phyloP scores from a whole-genome alignment of 805 yeast species.

The Cyberlindnera meyerae region DNA sequence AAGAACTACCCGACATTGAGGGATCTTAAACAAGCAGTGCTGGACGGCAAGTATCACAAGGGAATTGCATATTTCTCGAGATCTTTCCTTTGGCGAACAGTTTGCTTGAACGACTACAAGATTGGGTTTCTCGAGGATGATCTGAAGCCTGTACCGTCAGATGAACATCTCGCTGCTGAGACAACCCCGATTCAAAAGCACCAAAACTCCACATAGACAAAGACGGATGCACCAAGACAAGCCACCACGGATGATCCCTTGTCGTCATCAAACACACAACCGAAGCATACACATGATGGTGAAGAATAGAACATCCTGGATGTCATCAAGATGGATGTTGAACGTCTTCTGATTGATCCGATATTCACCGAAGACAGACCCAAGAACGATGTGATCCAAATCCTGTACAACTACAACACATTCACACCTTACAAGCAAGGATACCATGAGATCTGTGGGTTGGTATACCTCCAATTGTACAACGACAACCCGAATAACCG shows the following conservation, averaged over 20 bases:
- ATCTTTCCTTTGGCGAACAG: slow-evolving; percentile 21
- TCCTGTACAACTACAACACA: slow-evolving; percentile 23
- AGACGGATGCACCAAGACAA: slow-evolving; percentile 3
- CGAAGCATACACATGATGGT: too few relatives aligned
- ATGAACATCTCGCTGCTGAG: too few relatives aligned
- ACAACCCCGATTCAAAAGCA: too few relatives aligned
- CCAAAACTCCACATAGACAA: too few relatives aligned
- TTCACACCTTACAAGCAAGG: slow-evolving; percentile 42
- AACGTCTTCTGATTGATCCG: slow-evolving; percentile 24
- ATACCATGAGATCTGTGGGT: slow-evolving; percentile 46
- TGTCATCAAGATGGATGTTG: slow-evolving; percentile 25
- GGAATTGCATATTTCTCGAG: slow-evolving; percentile 18
- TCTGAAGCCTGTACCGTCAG: slow-evolving; percentile 12
- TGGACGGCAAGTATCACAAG: slow-evolving; percentile 20
- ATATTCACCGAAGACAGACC: slow-evolving; percentile 14
- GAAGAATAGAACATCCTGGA: slow-evolving; percentile 16
- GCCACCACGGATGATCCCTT: slow-evolving; percentile 10
- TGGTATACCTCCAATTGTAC: slow-evolving; percentile 37
- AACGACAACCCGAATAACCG: slow-evolving; percentile 29
- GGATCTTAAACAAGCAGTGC: slow-evolving; percentile 19
- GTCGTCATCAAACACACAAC: too few relatives aligned
- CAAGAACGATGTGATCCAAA: slow-evolving; percentile 20
- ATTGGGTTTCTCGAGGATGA: slow-evolving; percentile 19
- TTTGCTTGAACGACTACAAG: slow-evolving; percentile 20
- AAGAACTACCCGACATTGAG: slow-evolving; percentile 16